Percentiles rank a stretch among this genome's conserved stretches.
Evolutionary conservation across 371 early-diverging fungal species (phyloP).

Genomic region (Haplosporangium sp.): DNA sequence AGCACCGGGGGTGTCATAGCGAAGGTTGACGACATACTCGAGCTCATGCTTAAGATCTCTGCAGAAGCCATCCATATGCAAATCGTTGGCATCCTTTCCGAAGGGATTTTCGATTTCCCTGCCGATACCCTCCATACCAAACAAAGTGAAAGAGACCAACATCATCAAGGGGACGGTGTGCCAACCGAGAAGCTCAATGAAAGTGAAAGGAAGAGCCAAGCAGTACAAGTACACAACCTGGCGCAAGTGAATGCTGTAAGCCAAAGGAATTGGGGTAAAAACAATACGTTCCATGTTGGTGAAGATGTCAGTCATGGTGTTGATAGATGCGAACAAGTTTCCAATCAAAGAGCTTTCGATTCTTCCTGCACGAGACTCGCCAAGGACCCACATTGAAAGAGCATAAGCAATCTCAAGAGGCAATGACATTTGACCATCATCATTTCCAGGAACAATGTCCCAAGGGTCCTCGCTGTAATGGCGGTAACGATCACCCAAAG

Average conservation of each 20-base stretch:
- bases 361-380: slow-evolving; percentile 36
- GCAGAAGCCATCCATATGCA: slow-evolving; percentile 59
- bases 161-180: slow-evolving; percentile 64
- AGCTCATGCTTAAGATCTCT: slow-evolving; percentile 49
- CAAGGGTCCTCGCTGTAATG: slow-evolving; percentile 38
- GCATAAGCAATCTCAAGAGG: slow-evolving; percentile 49
- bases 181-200: slow-evolving; percentile 54
- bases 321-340: slow-evolving; percentile 40
- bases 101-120: slow-evolving; percentile 82
- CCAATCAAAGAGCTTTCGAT: slow-evolving; percentile 40
- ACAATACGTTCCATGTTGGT: slow-evolving; percentile 75
- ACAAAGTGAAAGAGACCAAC: slow-evolving; percentile 75
- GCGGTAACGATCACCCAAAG: slow-evolving; percentile 35
- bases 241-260: slow-evolving; percentile 80
- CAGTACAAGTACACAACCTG: slow-evolving; percentile 77
- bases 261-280: slow-evolving; percentile 83
- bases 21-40: slow-evolving; percentile 48
- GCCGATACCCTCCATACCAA: slow-evolving; percentile 78
- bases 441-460: slow-evolving; percentile 33
- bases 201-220: slow-evolving; percentile 72
- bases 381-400: slow-evolving; percentile 46
- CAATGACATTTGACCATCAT: slow-evolving; percentile 45
- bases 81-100: slow-evolving; percentile 75
- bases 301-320: slow-evolving; percentile 50
- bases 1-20: slow-evolving; percentile 11